Conservation (phyloP, 352 stramenopile species). For the Pythium dissotocum region DNA sequence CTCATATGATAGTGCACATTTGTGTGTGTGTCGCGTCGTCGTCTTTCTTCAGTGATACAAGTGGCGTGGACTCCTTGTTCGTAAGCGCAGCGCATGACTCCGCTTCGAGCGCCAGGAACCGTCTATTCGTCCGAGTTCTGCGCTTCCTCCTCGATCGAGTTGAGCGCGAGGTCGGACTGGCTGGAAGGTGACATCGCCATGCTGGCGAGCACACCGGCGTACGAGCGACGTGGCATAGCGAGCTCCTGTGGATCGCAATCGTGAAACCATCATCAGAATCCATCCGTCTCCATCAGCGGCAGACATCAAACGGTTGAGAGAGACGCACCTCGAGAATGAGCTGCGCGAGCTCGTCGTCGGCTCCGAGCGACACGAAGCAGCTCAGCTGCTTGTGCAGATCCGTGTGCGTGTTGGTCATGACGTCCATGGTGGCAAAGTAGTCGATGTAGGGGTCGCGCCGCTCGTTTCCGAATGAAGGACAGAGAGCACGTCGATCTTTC, state of each 20-base stretch:
- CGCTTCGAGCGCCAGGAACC: background rate
- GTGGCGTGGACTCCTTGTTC: constrained; percentile 3
- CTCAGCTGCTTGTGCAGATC: constrained; percentile 68
- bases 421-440: constrained; percentile 15
- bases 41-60: constrained; percentile 26
- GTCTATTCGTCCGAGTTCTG: constrained; percentile 50
- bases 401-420: constrained; percentile 16
- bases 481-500: constrained; percentile 1
- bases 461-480: constrained; percentile 24
- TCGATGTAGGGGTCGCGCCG: constrained; percentile 2
- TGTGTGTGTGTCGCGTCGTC: constrained; percentile 14
- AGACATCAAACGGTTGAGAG: constrained; percentile 5
- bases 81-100: background rate
- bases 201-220: constrained; percentile 55
- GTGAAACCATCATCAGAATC: background rate
- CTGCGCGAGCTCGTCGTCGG: constrained; percentile 76
- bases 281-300: background rate
- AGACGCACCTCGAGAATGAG: constrained; percentile 66
- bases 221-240: constrained; percentile 55
- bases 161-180: constrained; percentile 52
- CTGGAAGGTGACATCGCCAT: constrained; percentile 65
- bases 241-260: constrained; percentile 44
- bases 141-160: constrained; percentile 71
- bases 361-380: constrained; percentile 68
- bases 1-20: constrained; percentile 15